Base-by-base conservation (phyloP, 1,284 basidiomycete genomes). In the Sporisorium sorghi region DNA sequence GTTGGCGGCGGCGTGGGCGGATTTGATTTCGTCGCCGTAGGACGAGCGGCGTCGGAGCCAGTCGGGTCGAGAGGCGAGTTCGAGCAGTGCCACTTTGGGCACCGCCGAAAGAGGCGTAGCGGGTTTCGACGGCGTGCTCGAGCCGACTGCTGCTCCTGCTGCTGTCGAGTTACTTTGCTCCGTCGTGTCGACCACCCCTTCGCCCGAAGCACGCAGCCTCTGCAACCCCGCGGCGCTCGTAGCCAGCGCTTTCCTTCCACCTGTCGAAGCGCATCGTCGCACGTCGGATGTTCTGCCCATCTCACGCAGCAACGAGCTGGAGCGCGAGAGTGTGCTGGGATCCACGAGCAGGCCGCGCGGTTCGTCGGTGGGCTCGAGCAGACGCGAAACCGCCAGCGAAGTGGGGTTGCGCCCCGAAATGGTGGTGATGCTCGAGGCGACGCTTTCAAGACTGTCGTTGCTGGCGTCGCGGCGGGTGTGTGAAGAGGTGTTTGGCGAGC, bases 401-500 rank as follows among this genome's bases (percentile, higher is more conserved):
- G 61, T 58, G 3, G 72, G 69, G 14, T 53, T 53, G n/a, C 68
- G 67, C 14, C 68, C 67, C 1, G 66, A 62, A 32, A 81, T 70
- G 49, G 75, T 80, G 32, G 70, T 69, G 52, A 81, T 70, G 67
- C 73, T 79, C 51, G 77, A 77, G 5, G 77, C 73, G 44, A 76
- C 64, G 48, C 69, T 73, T 39, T 76, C 73, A 17, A 81, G 50
- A 43, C 78, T 79, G 56, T 78, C 79, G 35, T 35, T 74, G 64
- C 78, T 80, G 5, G 67, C 65, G 3, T 77, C 73, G 23, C 78
- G 52, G 3, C 58, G 33, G n/a, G n/a, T n/a, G n/a, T n/a, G n/a
- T n/a, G n/a, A n/a, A 5, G 44, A 3, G 6, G 32, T 46, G 30
- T 11, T 24, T 1, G 55, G 33, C 15, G 50, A 30, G 42, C 30